phyloP scores from a whole-genome alignment of 805 yeast species.

The Candida chilensis region DNA sequence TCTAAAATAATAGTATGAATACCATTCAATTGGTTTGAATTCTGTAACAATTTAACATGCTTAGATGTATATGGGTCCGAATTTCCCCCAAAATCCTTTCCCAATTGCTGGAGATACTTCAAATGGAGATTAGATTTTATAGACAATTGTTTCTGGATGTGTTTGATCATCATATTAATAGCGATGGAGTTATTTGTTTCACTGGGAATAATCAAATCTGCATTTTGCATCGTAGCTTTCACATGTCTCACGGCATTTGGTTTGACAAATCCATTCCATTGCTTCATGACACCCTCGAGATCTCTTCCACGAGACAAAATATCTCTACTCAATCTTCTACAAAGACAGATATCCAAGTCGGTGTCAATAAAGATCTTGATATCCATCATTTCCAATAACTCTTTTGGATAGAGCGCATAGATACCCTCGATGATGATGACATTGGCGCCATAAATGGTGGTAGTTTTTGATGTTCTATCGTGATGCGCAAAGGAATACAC shows the following conservation, averaged over 20 bases:
- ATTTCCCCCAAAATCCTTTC: slow-evolving; percentile 21
- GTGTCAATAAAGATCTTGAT: slow-evolving; percentile 88
- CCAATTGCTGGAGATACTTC: slow-evolving; percentile 49
- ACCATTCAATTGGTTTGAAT: slow-evolving; percentile 60
- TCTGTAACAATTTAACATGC: slow-evolving; percentile 27
- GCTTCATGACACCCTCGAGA: slow-evolving; percentile 69
- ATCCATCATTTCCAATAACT: slow-evolving; percentile 70
- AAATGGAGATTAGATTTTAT: slow-evolving; percentile 63
- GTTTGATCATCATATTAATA: slow-evolving; percentile 68
- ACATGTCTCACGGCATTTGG: slow-evolving; percentile 80
- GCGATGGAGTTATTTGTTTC: slow-evolving; percentile 81
- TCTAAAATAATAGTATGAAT: slow-evolving; percentile 64
- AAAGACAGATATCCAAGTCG: slow-evolving; percentile 85
- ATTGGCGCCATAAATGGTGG: slow-evolving; percentile 86
- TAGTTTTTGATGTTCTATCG: slow-evolving; percentile 55
- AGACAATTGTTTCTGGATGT: slow-evolving; percentile 63
- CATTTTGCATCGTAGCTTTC: slow-evolving; percentile 65
- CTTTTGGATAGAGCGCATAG: slow-evolving; percentile 65
- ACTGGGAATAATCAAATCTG: slow-evolving; percentile 86
- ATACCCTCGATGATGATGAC: slow-evolving; percentile 91
- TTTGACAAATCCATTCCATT: slow-evolving; percentile 87
- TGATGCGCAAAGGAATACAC: slow-evolving; percentile 59
- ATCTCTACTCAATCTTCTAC: slow-evolving; percentile 82
- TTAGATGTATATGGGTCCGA: slow-evolving; percentile 18
- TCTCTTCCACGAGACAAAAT: slow-evolving; percentile 83